phyloP scores from a whole-genome alignment of 169 alveolate species.

The Ichthyophthirius multifiliis region DNA sequence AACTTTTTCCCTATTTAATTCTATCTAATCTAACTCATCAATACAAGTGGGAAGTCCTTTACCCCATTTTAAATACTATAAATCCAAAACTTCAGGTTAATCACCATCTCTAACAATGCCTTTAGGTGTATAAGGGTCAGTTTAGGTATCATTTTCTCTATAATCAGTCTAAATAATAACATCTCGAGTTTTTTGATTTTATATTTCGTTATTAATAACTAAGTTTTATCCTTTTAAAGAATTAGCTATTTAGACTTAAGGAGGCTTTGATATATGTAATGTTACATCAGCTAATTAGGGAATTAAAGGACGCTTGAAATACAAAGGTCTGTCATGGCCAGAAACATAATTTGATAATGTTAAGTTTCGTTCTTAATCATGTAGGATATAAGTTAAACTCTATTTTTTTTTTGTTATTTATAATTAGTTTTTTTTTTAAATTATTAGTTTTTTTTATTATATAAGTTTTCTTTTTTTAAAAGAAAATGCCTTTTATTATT shows the following conservation, averaged over 20 bases:
- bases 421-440: too few relatives aligned
- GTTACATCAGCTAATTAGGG: constrained; percentile 38
- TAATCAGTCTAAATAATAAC: constrained; percentile 76
- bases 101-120: constrained; percentile 64
- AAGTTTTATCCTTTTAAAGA: constrained; percentile 8
- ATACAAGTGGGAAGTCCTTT: constrained; percentile 90
- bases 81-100: constrained; percentile 83
- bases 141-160: constrained; percentile 90
- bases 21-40: constrained; percentile 87
- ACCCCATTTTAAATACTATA: constrained; percentile 81
- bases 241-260: constrained; percentile 14
- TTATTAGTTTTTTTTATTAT: too few relatives aligned
- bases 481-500: too few relatives aligned
- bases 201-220: constrained; percentile 11
- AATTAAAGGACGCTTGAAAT: constrained; percentile 56
- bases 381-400: too few relatives aligned
- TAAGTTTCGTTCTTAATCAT: too few relatives aligned
- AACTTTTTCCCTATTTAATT: constrained; percentile 85
- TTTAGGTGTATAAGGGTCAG: constrained; percentile 89
- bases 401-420: too few relatives aligned
- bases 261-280: constrained; percentile 32
- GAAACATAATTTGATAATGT: constrained; percentile 31
- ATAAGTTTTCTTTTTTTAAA: too few relatives aligned
- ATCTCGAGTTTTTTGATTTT: constrained; percentile 50
- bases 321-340: constrained; percentile 45